phyloP scores from a whole-genome alignment of 495 filamentous ascomycete species.

The Aspergillus incahuasiensis region DNA sequence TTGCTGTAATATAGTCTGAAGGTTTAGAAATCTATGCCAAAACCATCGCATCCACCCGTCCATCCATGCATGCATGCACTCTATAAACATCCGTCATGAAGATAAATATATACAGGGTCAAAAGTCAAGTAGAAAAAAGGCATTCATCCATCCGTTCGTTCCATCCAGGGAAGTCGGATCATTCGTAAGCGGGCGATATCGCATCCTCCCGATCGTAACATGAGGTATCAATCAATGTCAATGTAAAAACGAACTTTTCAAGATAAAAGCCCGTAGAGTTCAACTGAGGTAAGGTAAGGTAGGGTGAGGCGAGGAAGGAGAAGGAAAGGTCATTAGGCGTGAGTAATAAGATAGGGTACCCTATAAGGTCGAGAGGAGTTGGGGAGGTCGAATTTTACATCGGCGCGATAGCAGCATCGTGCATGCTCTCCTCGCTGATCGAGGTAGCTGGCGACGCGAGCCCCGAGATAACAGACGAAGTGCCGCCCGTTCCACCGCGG shows the following conservation, averaged over 20 bases:
- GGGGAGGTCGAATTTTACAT: conserved; percentile 8
- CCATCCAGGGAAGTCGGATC: conserved; percentile 13
- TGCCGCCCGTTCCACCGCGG: conserved; percentile 14
- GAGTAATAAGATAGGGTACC: background rate
- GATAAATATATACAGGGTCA: conserved; percentile 16
- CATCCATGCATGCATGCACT: conserved; percentile 2
- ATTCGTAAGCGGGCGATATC: conserved; percentile 12
- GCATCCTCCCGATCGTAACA: conserved; percentile 13
- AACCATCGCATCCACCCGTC: conserved; percentile 16
- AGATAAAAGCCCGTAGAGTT: background rate
- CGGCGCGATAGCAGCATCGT: conserved; percentile 17
- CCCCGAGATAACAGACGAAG: conserved; percentile 31
- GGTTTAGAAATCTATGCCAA: conserved; percentile 17
- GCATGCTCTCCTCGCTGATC: conserved; percentile 22
- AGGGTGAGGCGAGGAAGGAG: too few relatives aligned
- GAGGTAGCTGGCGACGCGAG: conserved; percentile 32
- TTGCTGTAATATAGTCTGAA: background rate
- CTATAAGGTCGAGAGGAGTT: conserved; percentile 1
- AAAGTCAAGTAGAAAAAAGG: background rate
- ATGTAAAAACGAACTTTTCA: background rate
- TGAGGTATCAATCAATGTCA: conserved; percentile 17
- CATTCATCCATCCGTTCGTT: conserved; percentile 9
- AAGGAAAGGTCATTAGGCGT: conserved; percentile 10
- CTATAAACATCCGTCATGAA: conserved; percentile 15
- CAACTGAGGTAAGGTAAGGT: background rate